These are phyloP conservation scores for Gossypium turneri DNA, from an alignment of 345 rosid species.

Conservation along the genomic window DNA sequence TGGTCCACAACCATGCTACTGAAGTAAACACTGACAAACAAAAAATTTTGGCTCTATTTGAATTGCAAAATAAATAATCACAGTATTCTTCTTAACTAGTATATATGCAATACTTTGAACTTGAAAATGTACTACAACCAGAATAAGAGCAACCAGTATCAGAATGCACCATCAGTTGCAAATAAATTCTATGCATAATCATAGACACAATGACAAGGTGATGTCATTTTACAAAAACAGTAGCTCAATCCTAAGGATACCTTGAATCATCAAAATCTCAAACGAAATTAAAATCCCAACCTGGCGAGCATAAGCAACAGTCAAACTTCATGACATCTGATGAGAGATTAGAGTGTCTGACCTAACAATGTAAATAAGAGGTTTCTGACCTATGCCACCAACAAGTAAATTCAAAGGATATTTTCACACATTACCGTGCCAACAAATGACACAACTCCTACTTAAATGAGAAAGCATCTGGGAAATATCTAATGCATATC, in stretches of 20 bases:
- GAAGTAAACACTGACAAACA: background rate
- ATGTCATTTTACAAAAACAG: background rate
- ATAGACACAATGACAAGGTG: background rate
- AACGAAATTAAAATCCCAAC: background rate
- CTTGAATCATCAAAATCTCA: background rate
- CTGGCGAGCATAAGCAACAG: background rate
- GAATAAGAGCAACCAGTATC: background rate
- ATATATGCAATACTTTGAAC: background rate
- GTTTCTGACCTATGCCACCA: background rate
- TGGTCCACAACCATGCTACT: background rate
- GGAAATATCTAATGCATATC: background rate
- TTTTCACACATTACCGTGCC: background rate
- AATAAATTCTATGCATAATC: background rate
- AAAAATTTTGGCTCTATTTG: background rate
- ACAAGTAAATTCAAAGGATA: background rate
- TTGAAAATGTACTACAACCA: background rate
- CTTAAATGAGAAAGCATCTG: background rate
- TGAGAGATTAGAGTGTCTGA: background rate
- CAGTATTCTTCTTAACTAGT: background rate
- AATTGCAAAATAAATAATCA: background rate
- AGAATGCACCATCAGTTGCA: background rate
- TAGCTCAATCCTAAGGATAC: background rate
- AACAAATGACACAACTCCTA: background rate
- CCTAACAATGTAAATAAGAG: background rate
- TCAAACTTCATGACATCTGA: background rate